Evolutionary conservation across 768 basidiomycete species (phyloP).

Genomic region (Hypsizygus marmoreus): DNA sequence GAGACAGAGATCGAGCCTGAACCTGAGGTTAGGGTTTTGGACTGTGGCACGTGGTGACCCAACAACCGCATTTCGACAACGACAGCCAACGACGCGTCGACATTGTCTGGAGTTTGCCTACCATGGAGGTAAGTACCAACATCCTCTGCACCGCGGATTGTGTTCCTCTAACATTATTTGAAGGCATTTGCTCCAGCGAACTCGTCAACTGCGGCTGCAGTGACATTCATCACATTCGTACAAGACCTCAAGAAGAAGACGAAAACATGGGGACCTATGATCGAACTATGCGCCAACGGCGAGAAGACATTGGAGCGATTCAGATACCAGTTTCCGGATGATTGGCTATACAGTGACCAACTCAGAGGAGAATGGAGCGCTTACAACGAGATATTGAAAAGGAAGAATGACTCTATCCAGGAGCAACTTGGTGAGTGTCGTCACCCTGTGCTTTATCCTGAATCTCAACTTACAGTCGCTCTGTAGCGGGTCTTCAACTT

Average conservation of each 20-base stretch:
- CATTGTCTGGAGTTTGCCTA: slow-evolving; percentile 16
- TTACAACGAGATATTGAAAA: slow-evolving; percentile 95
- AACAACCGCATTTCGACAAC: slow-evolving; percentile 16
- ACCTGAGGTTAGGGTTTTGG: slow-evolving; percentile 27
- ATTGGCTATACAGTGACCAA: slow-evolving; percentile 99
- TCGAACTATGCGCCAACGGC: slow-evolving; percentile 90
- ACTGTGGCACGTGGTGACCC: slow-evolving; percentile 21
- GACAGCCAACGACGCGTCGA: slow-evolving; percentile 28
- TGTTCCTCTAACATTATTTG: slow-evolving; percentile 10
- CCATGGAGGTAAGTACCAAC: slow-evolving; percentile 28
- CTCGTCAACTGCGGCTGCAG: slow-evolving; percentile 96
- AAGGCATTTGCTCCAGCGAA: slow-evolving; percentile 75
- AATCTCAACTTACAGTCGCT: not conserved
- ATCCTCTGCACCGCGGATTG: not conserved
- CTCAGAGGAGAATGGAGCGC: slow-evolving; percentile 98
- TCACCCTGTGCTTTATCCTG: slow-evolving; percentile 1
- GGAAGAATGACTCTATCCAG: slow-evolving; percentile 98
- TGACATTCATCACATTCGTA: slow-evolving; percentile 98
- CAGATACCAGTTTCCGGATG: slow-evolving; percentile 93
- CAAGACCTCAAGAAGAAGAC: slow-evolving; percentile 98
- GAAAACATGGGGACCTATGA: slow-evolving; percentile 94
- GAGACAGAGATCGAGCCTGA: not conserved
- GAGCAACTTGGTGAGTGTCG: slow-evolving; percentile 88
- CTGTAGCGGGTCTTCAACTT: slow-evolving; percentile 88
- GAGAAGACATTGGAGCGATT: slow-evolving; percentile 98